Base-by-base conservation (phyloP, 805 yeast species). In the Candida rishiriensis region DNA sequence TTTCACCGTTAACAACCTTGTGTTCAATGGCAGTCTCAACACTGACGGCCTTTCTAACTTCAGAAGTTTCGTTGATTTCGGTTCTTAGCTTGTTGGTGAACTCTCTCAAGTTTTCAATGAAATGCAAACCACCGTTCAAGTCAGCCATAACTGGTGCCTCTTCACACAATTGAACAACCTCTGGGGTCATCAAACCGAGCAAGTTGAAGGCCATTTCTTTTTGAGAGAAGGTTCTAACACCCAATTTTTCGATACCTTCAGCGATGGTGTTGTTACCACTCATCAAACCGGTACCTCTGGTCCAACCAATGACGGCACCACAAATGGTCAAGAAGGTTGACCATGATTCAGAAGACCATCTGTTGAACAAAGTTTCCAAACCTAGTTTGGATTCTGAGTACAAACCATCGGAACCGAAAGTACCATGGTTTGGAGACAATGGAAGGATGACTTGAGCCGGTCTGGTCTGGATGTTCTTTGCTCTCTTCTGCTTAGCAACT, bases 201-300 rank as follows among this genome's bases (percentile, higher is more conserved):
- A 93, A 76, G 75, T 95, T 93, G 83, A 93, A 93, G 38, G 99
- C 97, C 99, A 93, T 93, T 74, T 93, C 99, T 70, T 87, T 86
- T 73, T 93, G 99, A 43, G 97, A 87, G 81, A 91, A 93, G 36
- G 99, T 93, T 72, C 98, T 86, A 39, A 93, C 97, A 60, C 99
- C 98, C 49, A 85, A 73, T 64, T 81, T 80, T 73, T 93, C 99
- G 62, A 93, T 87, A 56, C 97, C 97, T 72, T 90, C 97, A 49
- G 99, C 97, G 66, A 93, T 88, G 65, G 88, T 85, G 74, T 93
- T 93, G 78, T 93, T 93, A 57, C 84, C 97, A 61, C 89, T 78
- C 99, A 93, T 93, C 64, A 93, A 82, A 63, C 99, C 99, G 48
- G 99, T 93, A 70, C 99, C 99, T 78, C 99, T 88, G 52, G 99